phyloP scores from a whole-genome alignment of 1,284 basidiomycete genomes.

The Trametes pubescens region DNA sequence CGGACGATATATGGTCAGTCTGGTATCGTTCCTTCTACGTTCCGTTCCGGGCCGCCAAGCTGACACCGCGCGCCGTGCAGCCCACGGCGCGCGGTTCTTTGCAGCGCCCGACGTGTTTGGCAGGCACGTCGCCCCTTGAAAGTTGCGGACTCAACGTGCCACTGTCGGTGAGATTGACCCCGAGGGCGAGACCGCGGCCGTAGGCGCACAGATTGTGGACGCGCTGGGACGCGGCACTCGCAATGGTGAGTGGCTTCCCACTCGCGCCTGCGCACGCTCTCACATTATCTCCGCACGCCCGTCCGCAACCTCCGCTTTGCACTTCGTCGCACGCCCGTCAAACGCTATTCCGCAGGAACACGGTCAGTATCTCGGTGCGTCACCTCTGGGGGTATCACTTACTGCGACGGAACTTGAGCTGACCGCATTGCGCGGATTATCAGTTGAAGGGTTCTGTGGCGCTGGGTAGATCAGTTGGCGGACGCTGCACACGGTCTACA shows the following conservation, averaged over 20 bases:
- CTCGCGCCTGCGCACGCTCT: slow-evolving; percentile 8
- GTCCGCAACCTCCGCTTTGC: not conserved
- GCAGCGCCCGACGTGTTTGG: slow-evolving; percentile 3
- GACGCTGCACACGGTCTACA: not conserved
- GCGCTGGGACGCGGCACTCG: not conserved
- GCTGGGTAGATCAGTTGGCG: not conserved
- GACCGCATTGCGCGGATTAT: not conserved
- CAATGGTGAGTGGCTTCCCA: slow-evolving; percentile 13
- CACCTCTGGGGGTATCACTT: too few relatives aligned
- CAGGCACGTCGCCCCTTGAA: not conserved
- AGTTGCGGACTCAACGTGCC: too few relatives aligned
- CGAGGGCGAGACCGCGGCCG: not conserved
- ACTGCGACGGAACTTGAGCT: too few relatives aligned
- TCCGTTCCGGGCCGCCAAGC: slow-evolving; percentile 2
- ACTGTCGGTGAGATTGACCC: not conserved
- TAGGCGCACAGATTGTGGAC: not conserved
- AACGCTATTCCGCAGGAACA: not conserved
- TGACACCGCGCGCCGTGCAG: not conserved
- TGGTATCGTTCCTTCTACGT: slow-evolving; percentile 4
- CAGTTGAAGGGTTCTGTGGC: not conserved
- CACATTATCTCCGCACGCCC: slow-evolving; percentile 22
- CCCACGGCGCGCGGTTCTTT: slow-evolving; percentile 2
- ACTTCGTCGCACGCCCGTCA: slow-evolving; percentile 9
- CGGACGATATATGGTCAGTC: not conserved
- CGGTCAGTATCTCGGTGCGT: too few relatives aligned